Base-by-base conservation (phyloP, 768 basidiomycete species). In the Filobasidium wieringae region DNA sequence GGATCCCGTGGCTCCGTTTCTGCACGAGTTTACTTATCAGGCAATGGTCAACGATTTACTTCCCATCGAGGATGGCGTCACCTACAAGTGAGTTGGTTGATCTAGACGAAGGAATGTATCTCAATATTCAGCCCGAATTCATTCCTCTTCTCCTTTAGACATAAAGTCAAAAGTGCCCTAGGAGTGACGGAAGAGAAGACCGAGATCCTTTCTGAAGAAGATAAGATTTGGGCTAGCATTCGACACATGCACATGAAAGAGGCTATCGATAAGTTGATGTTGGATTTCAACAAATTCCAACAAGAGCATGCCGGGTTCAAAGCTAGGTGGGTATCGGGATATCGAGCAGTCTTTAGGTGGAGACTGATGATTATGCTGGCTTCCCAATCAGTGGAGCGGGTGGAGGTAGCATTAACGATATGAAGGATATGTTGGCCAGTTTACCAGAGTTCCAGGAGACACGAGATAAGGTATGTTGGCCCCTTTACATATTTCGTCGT, bases 241-340 rank as follows among this genome's bases (percentile, higher is more conserved):
- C 84, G 93, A 59, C 95, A 97, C 71, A 84, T 95, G 83, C 95
- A 99, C 73, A 99, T 99, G 91, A 84, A 88, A 50, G 95, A 99
- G 75, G 88, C 92, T 1, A 92, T 97, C 66, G 89, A 96, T 77
- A 95, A 88, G 73, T 79, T 99, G 49, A 93, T 95, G 86, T 81
- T 80, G 14, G 89, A 96, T 75, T 97, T 99, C 75, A 91, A 89
- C 71, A 83, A 85, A 68, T 97, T 97, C 71, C 78, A 92, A 72
- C 81, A 84, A 67, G 95, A 97, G 64, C 87, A 97, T 71, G 89
- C 89, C 0, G 92, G 89, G 0, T 95, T 95, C 75, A 85, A 87
- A 66, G 88, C 59, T 9, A 69, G 89, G 86, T 89, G 66, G 54
- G 81, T 69, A 45, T 26, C 58, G 36, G 6, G 19, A 8, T 17